A percentile compares a stretch with the other conserved stretches of the same genome.
These are phyloP conservation scores for Aphanocladium album DNA, from an alignment of 2,329 filamentous ascomycete species.

Conservation along the genomic window DNA sequence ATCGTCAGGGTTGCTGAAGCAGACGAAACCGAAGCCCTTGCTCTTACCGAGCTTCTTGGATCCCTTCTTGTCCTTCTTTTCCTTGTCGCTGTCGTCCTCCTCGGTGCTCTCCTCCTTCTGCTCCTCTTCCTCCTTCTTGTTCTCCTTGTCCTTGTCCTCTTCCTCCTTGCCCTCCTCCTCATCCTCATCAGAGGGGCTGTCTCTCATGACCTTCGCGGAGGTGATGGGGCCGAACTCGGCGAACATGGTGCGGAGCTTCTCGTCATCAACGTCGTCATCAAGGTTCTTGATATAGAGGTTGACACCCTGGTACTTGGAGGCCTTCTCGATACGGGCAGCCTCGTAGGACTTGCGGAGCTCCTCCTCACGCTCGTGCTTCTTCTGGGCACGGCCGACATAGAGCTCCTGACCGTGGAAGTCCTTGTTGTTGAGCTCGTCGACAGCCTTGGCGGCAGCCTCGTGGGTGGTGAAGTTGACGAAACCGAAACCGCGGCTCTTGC, in stretches of 20 bases:
- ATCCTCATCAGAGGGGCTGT: slow-evolving; percentile 56
- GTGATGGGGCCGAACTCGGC: slow-evolving; percentile 89
- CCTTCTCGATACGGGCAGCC: slow-evolving; percentile 94
- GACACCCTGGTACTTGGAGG: slow-evolving; percentile 98
- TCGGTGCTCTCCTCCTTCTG: slow-evolving; percentile 38
- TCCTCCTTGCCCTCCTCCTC: slow-evolving; percentile 51
- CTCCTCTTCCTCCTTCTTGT: slow-evolving; percentile 40
- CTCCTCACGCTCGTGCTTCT: slow-evolving; percentile 99
- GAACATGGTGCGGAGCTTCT: slow-evolving; percentile 94
- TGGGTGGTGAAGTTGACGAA: slow-evolving; percentile 96
- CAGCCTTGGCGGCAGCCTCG: slow-evolving; percentile 77
- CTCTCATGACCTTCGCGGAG: slow-evolving; percentile 98
- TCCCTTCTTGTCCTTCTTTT: slow-evolving; percentile 52
- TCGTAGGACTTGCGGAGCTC: slow-evolving; percentile 99
- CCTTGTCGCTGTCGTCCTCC: slow-evolving; percentile 41
- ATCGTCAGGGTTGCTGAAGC: slow-evolving; percentile 99
- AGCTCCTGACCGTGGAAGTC: slow-evolving; percentile 93
- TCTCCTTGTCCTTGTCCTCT: slow-evolving; percentile 46
- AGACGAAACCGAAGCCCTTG: slow-evolving; percentile 99
- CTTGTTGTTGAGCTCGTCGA: slow-evolving; percentile 85
- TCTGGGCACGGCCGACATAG: slow-evolving; percentile 97
- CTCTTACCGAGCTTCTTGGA: slow-evolving; percentile 84
- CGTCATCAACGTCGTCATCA: slow-evolving; percentile 93
- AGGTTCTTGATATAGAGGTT: slow-evolving; percentile 99
- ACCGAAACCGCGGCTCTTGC: slow-evolving; percentile 91